Percentiles rank a stretch among this genome's conserved stretches.
phyloP scores from a whole-genome alignment of 2,329 filamentous ascomycete species.

The Ilyonectria mors-panacis region DNA sequence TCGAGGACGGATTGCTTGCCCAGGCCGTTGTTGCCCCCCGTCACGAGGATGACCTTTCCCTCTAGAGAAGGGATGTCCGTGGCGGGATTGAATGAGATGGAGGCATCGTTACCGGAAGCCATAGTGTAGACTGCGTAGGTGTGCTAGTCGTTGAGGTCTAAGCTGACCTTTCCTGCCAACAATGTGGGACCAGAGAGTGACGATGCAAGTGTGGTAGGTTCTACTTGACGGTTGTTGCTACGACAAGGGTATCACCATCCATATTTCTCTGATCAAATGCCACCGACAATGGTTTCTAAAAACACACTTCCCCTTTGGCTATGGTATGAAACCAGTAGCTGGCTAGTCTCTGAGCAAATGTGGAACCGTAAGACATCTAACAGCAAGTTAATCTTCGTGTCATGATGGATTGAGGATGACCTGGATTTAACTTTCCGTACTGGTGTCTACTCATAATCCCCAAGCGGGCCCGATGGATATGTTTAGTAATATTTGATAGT shows the following conservation, averaged over 20 bases:
- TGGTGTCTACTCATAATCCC: neutral
- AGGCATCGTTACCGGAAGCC: neutral
- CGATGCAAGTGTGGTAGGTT: slow-evolving; percentile 2
- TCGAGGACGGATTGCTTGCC: slow-evolving; percentile 31
- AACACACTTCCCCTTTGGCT: neutral
- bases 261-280: slow-evolving; percentile 1
- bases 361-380: neutral
- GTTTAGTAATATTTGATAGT: neutral
- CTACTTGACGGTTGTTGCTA: neutral
- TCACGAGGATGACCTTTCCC: slow-evolving; percentile 85
- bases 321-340: neutral
- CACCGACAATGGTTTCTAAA: neutral
- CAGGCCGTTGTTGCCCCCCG: slow-evolving; percentile 82
- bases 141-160: slow-evolving; percentile 4
- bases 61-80: slow-evolving; percentile 74
- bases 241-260: neutral
- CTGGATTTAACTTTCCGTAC: neutral
- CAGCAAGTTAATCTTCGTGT: neutral
- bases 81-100: slow-evolving; percentile 33
- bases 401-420: neutral
- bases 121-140: neutral
- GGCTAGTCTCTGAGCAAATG: slow-evolving; percentile 1
- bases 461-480: neutral
- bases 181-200: slow-evolving; percentile 1
- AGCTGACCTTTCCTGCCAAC: neutral